Percentiles rank a stretch among this genome's conserved stretches.
Evolutionary conservation across 257 asterid genomes (phyloP).

Genomic region (Ballota nigra): DNA sequence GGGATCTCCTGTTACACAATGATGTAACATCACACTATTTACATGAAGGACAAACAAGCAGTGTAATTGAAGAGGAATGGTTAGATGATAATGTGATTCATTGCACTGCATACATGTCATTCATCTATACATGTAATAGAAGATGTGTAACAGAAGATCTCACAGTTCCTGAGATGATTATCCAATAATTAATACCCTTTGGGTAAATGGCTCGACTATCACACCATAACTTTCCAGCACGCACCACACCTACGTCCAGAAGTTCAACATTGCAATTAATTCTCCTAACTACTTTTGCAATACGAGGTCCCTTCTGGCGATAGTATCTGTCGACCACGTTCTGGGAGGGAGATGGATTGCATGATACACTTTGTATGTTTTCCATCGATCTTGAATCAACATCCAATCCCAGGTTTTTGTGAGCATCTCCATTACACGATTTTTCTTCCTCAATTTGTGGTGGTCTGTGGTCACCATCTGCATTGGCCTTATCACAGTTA

Average conservation of each 20-base stretch:
- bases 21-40: too few species aligned
- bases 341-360: conserved; percentile 46
- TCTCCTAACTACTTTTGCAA: conserved; percentile 92
- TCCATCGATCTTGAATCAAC: conserved; percentile 46
- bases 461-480: conserved; percentile 27
- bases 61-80: too few species aligned
- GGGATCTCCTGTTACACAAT: too few species aligned
- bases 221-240: conserved; percentile 72
- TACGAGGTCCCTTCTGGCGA: conserved; percentile 98
- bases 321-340: conserved; percentile 64
- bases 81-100: too few species aligned
- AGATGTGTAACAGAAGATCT: too few species aligned
- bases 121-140: too few species aligned
- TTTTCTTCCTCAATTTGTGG: conserved; percentile 41
- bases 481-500: conserved; percentile 31
- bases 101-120: too few species aligned
- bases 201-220: conserved; percentile 87
- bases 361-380: conserved; percentile 39
- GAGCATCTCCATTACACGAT: conserved; percentile 40
- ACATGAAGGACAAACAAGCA: too few species aligned
- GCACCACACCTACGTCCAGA: conserved; percentile 61
- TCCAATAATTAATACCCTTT: conserved; percentile 51
- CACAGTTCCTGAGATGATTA: neutral
- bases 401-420: conserved; percentile 41
- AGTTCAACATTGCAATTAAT: conserved; percentile 82